phyloP scores from a whole-genome alignment of 1,139 yeast genomes.

The Suhomyces panamericanus region DNA sequence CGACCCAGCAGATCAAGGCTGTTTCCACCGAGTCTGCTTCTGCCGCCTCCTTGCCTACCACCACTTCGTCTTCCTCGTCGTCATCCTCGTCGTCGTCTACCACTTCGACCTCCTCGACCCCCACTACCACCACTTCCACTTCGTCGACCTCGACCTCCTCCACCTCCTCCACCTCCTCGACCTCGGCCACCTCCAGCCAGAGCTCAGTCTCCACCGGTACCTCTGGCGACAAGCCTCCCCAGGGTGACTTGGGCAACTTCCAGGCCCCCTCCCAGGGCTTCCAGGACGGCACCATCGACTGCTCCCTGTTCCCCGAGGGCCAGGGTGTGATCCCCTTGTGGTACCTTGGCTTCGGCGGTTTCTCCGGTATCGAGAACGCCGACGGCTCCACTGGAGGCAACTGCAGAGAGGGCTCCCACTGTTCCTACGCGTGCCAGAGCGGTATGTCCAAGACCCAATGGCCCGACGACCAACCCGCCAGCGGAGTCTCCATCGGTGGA shows the following conservation, averaged over 20 bases:
- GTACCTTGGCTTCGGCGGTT: slow-evolving; percentile 85
- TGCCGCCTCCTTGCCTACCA: slow-evolving; percentile 10
- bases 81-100: slow-evolving; percentile 12
- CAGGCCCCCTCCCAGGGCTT: slow-evolving; percentile 56
- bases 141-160: slow-evolving; percentile 11
- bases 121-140: slow-evolving; percentile 8
- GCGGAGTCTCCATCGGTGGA: slow-evolving; percentile 92
- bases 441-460: slow-evolving; percentile 98
- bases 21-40: slow-evolving; percentile 11
- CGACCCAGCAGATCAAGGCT: slow-evolving; percentile 4
- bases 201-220: slow-evolving; percentile 18
- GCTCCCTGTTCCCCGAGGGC: slow-evolving; percentile 83
- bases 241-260: slow-evolving; percentile 60
- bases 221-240: slow-evolving; percentile 10
- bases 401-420: slow-evolving; percentile 87
- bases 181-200: slow-evolving; percentile 11
- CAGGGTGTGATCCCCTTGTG: slow-evolving; percentile 86
- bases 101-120: slow-evolving; percentile 8
- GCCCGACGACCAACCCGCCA: slow-evolving; percentile 82
- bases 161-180: slow-evolving; percentile 22
- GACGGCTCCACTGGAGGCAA: slow-evolving; percentile 62
- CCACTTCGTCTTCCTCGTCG: no score
- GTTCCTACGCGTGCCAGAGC: slow-evolving; percentile 94
- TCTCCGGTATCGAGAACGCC: slow-evolving; percentile 74
- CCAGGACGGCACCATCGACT: slow-evolving; percentile 76